Evolutionary conservation across 164 flowering plant species (phyloP), one percentile per base, ranked within the genome.

Genomic region (Aristolochia fimbriata): DNA sequence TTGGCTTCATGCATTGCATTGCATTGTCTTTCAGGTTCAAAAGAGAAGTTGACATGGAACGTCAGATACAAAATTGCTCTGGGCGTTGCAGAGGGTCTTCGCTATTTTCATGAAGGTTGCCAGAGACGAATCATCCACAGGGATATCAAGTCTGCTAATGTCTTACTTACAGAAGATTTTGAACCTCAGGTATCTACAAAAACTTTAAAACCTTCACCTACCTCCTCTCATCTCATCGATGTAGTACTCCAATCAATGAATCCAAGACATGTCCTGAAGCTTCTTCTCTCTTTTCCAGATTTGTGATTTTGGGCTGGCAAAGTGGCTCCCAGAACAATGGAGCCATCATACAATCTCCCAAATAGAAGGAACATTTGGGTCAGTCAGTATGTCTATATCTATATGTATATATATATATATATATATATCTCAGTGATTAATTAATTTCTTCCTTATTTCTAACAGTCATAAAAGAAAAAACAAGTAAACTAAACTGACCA

Each of bases 341-440:
- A 88, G 91, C 61, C 97, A 91, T 66, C 93, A 79, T 20, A 79
- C 78, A 6, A 77, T 90, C 6, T 77, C 95, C 21, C 79, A 76
- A 55, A 82, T 88, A 55, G 95, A 90, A 74, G 99, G 99, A 70
- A 93, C 97, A 53, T 84, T 92, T 51, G 98, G 98, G 98, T 91
- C 51, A 53, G 91, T 79, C n/a, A n/a, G n/a, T n/a, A n/a, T n/a
- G n/a, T n/a, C n/a, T n/a, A n/a, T n/a, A n/a, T n/a, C n/a, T n/a
- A n/a, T n/a, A n/a, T n/a, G n/a, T n/a, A n/a, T n/a, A n/a, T n/a
- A n/a, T n/a, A n/a, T n/a, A n/a, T n/a, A n/a, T n/a, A n/a, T n/a
- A n/a, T n/a, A n/a, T n/a, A n/a, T n/a, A n/a, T n/a, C n/a, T n/a
- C n/a, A n/a, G n/a, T n/a, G n/a, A n/a, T n/a, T n/a, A n/a, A n/a